These are phyloP conservation scores for Suillus tomentosus DNA, from an alignment of 768 basidiomycete species.

Conservation along the genomic window DNA sequence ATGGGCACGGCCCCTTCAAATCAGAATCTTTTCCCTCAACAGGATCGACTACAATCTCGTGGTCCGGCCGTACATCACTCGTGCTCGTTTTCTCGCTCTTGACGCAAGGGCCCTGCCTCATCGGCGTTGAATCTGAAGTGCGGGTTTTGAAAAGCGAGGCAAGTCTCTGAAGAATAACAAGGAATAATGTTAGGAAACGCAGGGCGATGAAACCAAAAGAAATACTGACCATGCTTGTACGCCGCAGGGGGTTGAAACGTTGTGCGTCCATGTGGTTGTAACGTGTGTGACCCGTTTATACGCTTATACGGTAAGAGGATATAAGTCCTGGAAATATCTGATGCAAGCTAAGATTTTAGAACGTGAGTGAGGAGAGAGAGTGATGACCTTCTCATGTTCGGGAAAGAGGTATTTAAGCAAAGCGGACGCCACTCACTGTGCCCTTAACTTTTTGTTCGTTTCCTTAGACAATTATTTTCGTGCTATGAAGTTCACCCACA, in stretches of 20 bases:
- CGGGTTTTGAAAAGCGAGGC: conserved; percentile 14
- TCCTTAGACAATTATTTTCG: background rate
- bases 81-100: conserved; percentile 15
- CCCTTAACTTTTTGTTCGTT: background rate
- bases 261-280: background rate
- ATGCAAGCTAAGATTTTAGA: background rate
- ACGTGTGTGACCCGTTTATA: conserved; percentile 12
- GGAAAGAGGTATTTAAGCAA: background rate
- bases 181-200: conserved; percentile 18
- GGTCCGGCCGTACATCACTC: conserved; percentile 30
- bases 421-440: background rate
- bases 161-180: conserved; percentile 25
- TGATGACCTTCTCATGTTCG: background rate
- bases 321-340: background rate
- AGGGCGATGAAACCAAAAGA: background rate
- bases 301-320: background rate
- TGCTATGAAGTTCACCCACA: background rate
- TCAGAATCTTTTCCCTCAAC: conserved; percentile 11
- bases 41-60: conserved; percentile 33
- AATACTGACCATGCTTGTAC: conserved; percentile 23
- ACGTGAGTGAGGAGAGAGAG: background rate
- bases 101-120: conserved; percentile 27
- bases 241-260: background rate
- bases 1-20: background rate
- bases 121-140: conserved; percentile 17